Percentiles rank a stretch among this genome's conserved stretches.
Conservation (phyloP, 2,329 filamentous ascomycete species). For the Exophiala viscosa region DNA sequence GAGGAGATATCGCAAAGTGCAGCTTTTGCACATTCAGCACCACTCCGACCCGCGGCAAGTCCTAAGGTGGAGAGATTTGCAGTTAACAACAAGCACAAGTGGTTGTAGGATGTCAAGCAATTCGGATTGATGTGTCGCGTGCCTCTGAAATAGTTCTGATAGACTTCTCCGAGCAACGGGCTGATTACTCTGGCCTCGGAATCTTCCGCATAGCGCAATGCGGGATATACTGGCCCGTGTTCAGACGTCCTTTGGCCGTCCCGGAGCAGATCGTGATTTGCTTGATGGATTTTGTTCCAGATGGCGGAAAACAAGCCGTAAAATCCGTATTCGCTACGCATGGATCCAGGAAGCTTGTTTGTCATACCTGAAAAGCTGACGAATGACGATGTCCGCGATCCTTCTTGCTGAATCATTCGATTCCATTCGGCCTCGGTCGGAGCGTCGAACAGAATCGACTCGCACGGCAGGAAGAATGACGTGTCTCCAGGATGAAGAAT, state of each 20-base stretch:
- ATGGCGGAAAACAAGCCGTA: background rate
- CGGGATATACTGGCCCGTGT: background rate
- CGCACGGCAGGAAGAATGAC: background rate
- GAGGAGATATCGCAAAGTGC: background rate
- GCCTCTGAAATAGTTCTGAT: background rate
- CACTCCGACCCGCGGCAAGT: background rate
- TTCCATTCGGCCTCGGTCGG: background rate
- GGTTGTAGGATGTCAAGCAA: constrained; percentile 1
- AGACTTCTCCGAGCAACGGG: background rate
- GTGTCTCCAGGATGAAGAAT: background rate
- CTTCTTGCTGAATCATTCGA: background rate
- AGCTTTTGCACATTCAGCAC: background rate
- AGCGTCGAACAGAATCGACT: background rate
- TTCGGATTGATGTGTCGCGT: background rate
- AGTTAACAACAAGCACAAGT: background rate
- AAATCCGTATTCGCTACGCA: background rate
- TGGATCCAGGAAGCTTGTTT: background rate
- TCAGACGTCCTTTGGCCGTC: no score
- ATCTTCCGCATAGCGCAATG: no score
- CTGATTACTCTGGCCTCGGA: background rate
- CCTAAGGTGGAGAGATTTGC: background rate
- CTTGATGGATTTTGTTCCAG: background rate
- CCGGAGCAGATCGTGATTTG: no score
- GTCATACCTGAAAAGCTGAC: background rate
- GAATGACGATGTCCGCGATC: background rate